These are phyloP conservation scores for Diaporthe longicolla DNA, from an alignment of 2,329 filamentous ascomycete genomes.

Conservation along the genomic window DNA sequence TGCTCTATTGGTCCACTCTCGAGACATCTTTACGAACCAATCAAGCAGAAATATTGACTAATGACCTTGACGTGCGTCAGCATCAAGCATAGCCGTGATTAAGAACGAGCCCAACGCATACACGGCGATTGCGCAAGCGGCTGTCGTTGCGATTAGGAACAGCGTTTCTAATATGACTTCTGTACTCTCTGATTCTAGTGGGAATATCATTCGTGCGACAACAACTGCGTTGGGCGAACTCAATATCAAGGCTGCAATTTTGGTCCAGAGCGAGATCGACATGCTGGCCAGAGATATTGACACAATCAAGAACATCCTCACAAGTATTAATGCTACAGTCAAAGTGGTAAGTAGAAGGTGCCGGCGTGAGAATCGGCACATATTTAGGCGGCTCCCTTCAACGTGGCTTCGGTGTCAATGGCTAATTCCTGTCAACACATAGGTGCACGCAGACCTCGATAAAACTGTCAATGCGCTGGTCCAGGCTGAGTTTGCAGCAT, in stretches of 20 bases:
- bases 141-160: not conserved
- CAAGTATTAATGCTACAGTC: conserved; percentile 9
- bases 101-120: not conserved
- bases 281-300: not conserved
- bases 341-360: not conserved
- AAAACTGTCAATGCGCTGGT: not conserved
- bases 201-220: not conserved
- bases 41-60: not conserved
- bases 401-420: not conserved
- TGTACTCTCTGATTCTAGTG: not conserved
- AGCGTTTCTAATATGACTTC: not conserved
- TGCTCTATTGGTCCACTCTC: not conserved
- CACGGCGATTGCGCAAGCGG: not conserved
- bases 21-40: not conserved
- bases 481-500: not conserved
- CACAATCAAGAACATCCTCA: not conserved
- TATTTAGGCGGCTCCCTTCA: not conserved
- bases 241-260: not conserved
- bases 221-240: not conserved
- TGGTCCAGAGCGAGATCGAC: conserved; percentile 10
- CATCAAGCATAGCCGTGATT: not conserved
- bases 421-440: not conserved
- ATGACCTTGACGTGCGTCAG: not conserved
- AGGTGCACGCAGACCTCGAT: conserved; percentile 16
- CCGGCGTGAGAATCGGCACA: not conserved